phyloP scores from a whole-genome alignment of 208 protist species.

The Acanthamoeba lenticulata region DNA sequence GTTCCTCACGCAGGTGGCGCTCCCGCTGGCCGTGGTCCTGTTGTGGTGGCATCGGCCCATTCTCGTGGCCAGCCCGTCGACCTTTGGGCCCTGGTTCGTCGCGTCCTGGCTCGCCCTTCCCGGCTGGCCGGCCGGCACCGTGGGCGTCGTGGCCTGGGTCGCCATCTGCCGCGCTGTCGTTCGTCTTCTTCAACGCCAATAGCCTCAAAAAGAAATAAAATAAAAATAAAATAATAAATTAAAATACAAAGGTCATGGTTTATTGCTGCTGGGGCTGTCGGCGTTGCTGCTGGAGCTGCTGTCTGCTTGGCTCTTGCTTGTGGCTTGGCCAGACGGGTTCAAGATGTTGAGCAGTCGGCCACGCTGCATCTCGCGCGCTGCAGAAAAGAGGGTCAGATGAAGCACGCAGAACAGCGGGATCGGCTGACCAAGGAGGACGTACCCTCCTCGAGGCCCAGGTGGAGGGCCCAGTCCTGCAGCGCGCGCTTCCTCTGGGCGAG shows the following conservation, averaged over 20 bases:
- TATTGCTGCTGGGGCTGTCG: neutral
- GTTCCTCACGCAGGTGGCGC: neutral
- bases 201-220: too few relatives aligned
- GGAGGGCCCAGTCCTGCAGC: conserved; percentile 19
- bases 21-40: neutral
- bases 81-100: conserved; percentile 26
- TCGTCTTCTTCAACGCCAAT: neutral
- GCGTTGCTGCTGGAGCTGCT: neutral
- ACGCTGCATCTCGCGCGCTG: conserved; percentile 14
- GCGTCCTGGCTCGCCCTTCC: conserved; percentile 31
- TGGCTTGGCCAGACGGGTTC: neutral
- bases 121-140: neutral
- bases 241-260: too few relatives aligned
- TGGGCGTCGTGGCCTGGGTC: conserved; percentile 29
- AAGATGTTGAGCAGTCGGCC: conserved; percentile 32
- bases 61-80: neutral
- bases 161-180: conserved; percentile 9
- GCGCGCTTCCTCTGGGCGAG: neutral
- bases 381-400: neutral
- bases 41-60: neutral
- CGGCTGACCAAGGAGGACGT: neutral
- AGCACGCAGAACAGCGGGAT: neutral
- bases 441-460: conserved; percentile 28
- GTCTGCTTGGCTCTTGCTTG: neutral
- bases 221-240: too few relatives aligned